Evolutionary conservation across 2,329 filamentous ascomycete species (phyloP), one percentile per base, ranked within the genome.

Genomic region (Aspergillus fructus): DNA sequence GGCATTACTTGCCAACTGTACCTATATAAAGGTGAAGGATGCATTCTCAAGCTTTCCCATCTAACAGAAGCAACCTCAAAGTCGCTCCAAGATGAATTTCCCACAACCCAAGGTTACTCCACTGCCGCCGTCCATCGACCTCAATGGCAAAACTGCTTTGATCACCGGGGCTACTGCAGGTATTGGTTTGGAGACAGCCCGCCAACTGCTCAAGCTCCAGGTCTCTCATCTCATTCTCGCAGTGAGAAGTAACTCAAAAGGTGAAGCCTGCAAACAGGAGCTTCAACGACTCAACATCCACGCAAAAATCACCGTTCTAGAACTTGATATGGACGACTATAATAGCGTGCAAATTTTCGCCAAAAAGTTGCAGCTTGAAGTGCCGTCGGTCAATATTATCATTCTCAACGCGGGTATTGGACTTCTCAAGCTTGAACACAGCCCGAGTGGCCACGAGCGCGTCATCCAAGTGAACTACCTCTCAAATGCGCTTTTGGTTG

Each of bases 381-480:
- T 66, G 55, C 60, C 11, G 30, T 47, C 2, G 17, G 24, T 47
- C 23, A 15, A 33, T 17, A 9, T 33, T 2, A 13, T 47, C 11
- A 30, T 47, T n/a, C 23, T 47, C 2, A 47, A 47, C 12, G 43
- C 43, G 1, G 43, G 43, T 8, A 47, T 47, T 3, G 55, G 55
- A 12, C 51, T 55, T 2, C 11, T 66, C 3, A 61, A 58, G 13
- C 53, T 62, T 52, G 62, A 61, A 8, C 60, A 53, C 37, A 62
- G 58, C 21, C 34, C 63, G 12, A 58, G 47, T 4, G 74, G 76
- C 2, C 74, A 78, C 55, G 76, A 79, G 56, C 56, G 66, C 5
- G 65, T 61, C 13, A 50, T 77, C 11, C 78, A 80, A 56, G 72
- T 70, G 24, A 72, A 71, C 34, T 70, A 70, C 54, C 56, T 61